phyloP scores from a whole-genome alignment of 2,329 filamentous ascomycete genomes.

The Trichoderma aggressivum region DNA sequence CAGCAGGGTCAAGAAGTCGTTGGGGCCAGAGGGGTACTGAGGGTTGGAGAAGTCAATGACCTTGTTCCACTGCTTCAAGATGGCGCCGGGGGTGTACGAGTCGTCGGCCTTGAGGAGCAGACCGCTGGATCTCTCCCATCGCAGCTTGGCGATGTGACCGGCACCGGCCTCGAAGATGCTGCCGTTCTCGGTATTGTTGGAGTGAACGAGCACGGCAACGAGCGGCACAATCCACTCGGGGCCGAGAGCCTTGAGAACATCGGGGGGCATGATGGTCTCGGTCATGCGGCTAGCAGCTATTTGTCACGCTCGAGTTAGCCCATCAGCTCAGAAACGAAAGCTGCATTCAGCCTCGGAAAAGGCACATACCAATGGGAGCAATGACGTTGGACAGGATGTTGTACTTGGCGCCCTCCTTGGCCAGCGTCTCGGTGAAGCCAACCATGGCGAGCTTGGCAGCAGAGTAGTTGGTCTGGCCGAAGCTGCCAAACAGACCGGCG shows the following conservation, averaged over 20 bases:
- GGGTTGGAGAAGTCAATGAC: slow-evolving; percentile 79
- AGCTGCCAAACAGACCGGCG: slow-evolving; percentile 90
- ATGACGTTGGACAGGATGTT: slow-evolving; percentile 96
- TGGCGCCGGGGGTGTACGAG: slow-evolving; percentile 79
- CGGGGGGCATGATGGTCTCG: slow-evolving; percentile 91
- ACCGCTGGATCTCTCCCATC: slow-evolving; percentile 92
- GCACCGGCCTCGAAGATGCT: slow-evolving; percentile 91
- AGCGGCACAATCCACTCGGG: slow-evolving; percentile 95
- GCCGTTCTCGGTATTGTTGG: slow-evolving; percentile 82
- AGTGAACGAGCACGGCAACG: slow-evolving; percentile 83
- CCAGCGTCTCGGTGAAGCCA: slow-evolving; percentile 95
- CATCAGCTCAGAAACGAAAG: not conserved
- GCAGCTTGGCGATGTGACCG: slow-evolving; percentile 85
- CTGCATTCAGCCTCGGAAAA: not conserved
- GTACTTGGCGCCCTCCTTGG: slow-evolving; percentile 96
- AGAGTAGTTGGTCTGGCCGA: slow-evolving; percentile 95
- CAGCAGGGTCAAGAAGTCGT: slow-evolving; percentile 82
- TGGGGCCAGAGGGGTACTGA: slow-evolving; percentile 77
- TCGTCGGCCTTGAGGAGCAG: slow-evolving; percentile 86
- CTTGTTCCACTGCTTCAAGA: slow-evolving; percentile 86
- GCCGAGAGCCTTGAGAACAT: slow-evolving; percentile 78
- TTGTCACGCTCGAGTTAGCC: not conserved
- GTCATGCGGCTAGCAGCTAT: slow-evolving; percentile 91
- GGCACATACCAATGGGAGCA: slow-evolving; percentile 66
- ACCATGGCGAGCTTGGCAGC: slow-evolving; percentile 94